These are phyloP conservation scores for Lasiodiplodia gonubiensis DNA, from an alignment of 2,329 filamentous ascomycete genomes.

Conservation along the genomic window DNA sequence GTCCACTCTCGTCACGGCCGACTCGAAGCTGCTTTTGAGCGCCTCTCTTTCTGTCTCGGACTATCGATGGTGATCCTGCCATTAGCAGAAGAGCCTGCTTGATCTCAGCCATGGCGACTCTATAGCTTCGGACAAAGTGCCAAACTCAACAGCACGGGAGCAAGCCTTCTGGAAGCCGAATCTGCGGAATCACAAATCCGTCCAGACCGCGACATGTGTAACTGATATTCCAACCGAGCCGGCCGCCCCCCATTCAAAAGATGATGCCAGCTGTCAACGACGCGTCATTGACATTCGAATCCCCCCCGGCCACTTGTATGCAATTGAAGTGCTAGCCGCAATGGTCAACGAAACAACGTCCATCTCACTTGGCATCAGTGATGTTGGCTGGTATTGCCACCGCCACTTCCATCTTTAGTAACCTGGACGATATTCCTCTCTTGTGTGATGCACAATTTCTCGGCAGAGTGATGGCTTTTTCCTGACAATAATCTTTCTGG, in stretches of 20 bases:
- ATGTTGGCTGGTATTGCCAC: neutral
- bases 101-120: neutral
- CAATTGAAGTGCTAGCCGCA: neutral
- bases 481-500: neutral
- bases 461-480: neutral
- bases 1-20: constrained; percentile 14
- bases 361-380: neutral
- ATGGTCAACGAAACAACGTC: neutral
- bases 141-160: neutral
- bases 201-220: neutral
- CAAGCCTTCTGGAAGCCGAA: neutral
- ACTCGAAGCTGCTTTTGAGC: constrained; percentile 13
- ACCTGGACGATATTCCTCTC: neutral
- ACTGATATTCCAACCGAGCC: neutral
- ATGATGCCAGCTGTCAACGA: constrained; percentile 1
- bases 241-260: neutral
- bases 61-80: constrained; percentile 19
- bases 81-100: constrained; percentile 7
- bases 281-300: neutral
- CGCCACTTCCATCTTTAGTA: neutral
- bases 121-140: neutral
- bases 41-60: constrained; percentile 11
- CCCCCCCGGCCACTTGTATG: neutral
- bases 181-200: neutral
- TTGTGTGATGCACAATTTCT: neutral